Evolutionary conservation across 2,329 filamentous ascomycete genomes (phyloP).

Genomic region (Colletotrichum sp.): DNA sequence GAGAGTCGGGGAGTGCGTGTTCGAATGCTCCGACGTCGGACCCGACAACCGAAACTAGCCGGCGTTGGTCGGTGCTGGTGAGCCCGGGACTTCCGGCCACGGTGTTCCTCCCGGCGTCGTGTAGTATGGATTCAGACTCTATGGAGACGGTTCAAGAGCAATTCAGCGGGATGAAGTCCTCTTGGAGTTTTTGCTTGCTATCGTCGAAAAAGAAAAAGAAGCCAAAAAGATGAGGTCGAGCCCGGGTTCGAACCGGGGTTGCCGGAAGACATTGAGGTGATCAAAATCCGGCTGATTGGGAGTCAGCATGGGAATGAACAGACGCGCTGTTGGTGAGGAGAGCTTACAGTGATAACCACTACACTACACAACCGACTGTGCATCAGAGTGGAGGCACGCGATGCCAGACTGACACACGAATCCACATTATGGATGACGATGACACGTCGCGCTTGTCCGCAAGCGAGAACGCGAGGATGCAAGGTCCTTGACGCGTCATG

Average conservation of each 20-base stretch:
- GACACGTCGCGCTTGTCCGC: background rate
- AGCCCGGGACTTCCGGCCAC: background rate
- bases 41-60: background rate
- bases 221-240: background rate
- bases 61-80: background rate
- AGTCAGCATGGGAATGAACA: background rate
- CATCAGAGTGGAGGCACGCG: constrained; percentile 2
- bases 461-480: background rate
- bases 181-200: fast-evolving
- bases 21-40: background rate
- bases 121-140: fast-evolving
- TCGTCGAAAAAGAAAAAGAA: background rate
- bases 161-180: background rate
- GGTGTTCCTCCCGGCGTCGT: background rate
- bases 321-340: background rate
- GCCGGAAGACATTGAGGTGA: background rate
- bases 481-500: background rate
- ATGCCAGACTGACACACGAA: background rate
- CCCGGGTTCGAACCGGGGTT: constrained; percentile 22
- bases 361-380: constrained; percentile 16
- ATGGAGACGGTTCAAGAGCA: background rate
- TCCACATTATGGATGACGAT: constrained; percentile 5
- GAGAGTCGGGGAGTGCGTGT: background rate
- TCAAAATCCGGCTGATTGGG: constrained; percentile 14
- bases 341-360: constrained; percentile 20